Evolutionary conservation across 345 rosid species (phyloP).

Genomic region (Citrus unshiu): DNA sequence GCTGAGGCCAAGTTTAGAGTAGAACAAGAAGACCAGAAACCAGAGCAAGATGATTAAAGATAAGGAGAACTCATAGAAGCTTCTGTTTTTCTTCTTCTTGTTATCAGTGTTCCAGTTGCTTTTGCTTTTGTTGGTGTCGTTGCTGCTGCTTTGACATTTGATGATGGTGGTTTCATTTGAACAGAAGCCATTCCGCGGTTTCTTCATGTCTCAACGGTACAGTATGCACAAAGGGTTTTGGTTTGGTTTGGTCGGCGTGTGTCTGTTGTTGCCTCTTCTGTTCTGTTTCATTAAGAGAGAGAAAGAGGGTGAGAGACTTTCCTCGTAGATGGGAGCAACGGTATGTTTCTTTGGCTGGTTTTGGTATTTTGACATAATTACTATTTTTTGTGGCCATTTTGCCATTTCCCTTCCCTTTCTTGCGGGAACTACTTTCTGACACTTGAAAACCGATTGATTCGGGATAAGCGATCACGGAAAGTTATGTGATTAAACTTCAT

Average conservation of each 20-base stretch:
- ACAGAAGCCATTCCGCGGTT: slow-evolving; percentile 21
- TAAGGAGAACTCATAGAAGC: slow-evolving; percentile 47
- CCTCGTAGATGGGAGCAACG: neutral
- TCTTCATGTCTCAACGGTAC: slow-evolving; percentile 35
- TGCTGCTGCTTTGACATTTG: slow-evolving; percentile 21
- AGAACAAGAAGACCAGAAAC: slow-evolving; percentile 61
- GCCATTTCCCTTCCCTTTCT: neutral
- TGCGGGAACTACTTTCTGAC: slow-evolving; percentile 20
- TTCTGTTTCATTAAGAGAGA: neutral
- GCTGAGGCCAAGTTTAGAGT: slow-evolving; percentile 60
- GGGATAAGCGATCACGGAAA: neutral
- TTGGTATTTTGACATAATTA: neutral
- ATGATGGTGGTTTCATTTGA: slow-evolving; percentile 16
- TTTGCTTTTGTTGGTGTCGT: neutral
- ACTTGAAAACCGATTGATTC: slow-evolving; percentile 5
- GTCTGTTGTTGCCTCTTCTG: neutral
- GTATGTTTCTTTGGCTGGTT: neutral
- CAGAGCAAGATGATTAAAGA: slow-evolving; percentile 56
- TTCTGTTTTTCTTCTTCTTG: slow-evolving; percentile 6
- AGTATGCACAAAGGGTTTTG: neutral
- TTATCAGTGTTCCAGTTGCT: neutral
- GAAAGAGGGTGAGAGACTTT: neutral
- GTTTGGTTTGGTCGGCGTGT: neutral
- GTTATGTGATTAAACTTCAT: neutral
- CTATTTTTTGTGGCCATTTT: neutral